phyloP scores from a whole-genome alignment of 164 flowering plant species.

The Houttuynia cordata region DNA sequence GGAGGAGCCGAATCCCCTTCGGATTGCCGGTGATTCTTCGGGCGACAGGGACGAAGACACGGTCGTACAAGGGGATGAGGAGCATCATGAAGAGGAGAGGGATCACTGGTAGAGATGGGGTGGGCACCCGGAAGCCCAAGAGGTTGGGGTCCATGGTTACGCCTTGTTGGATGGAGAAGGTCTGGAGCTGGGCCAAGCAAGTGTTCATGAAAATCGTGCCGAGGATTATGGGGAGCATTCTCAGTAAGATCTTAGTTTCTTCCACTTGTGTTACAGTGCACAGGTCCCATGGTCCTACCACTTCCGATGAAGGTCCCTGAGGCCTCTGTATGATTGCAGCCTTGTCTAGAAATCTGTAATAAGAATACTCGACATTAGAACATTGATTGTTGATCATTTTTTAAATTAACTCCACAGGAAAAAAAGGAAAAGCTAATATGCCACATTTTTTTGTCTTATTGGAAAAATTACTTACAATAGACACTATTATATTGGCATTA shows the following conservation, averaged over 20 bases:
- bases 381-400: no score
- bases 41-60: conserved; percentile 43
- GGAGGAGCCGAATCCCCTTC: conserved; percentile 52
- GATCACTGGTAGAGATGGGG: conserved; percentile 47
- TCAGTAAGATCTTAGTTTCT: conserved; percentile 51
- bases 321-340: conserved; percentile 34
- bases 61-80: conserved; percentile 53
- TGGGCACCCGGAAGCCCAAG: conserved; percentile 37
- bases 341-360: conserved; percentile 43
- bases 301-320: neutral
- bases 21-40: conserved; percentile 49
- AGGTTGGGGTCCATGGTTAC: conserved; percentile 41
- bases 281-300: conserved; percentile 34
- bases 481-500: no score
- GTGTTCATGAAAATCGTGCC: conserved; percentile 73
- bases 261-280: conserved; percentile 70
- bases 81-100: conserved; percentile 44
- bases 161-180: conserved; percentile 63
- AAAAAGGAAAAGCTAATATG: no score
- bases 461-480: no score
- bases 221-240: conserved; percentile 51
- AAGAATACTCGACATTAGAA: no score
- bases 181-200: conserved; percentile 66
- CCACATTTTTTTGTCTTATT: no score
- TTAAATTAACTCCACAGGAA: no score